Evolutionary conservation across 352 stramenopile genomes (phyloP).

Genomic region (Globisporangium nunn): DNA sequence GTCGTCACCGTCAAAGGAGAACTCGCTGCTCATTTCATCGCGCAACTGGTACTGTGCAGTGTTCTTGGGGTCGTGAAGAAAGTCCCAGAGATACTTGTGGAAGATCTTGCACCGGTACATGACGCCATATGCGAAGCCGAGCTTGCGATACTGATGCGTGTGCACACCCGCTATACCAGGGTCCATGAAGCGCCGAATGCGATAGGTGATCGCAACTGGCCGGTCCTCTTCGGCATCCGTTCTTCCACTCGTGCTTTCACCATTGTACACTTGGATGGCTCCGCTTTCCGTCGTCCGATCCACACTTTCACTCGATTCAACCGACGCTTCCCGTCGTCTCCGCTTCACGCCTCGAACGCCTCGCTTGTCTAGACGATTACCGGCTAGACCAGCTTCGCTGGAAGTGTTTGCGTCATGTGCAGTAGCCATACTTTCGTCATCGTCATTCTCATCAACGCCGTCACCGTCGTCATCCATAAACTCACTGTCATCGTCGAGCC

Average conservation of each 20-base stretch:
- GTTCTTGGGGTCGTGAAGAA: constrained; percentile 36
- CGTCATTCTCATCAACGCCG: not conserved
- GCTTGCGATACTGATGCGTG: constrained; percentile 60
- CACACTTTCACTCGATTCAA: not conserved
- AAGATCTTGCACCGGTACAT: constrained; percentile 81
- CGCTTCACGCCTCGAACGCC: not conserved
- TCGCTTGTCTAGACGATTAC: not conserved
- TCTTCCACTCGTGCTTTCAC: not conserved
- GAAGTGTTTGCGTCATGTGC: not conserved
- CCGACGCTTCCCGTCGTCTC: not conserved
- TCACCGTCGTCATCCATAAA: constrained; percentile 29
- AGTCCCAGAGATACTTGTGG: constrained; percentile 67
- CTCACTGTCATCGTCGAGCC: constrained; percentile 20
- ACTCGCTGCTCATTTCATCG: constrained; percentile 23
- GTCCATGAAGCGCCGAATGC: constrained; percentile 58
- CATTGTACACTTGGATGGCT: not conserved
- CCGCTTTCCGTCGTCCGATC: not conserved
- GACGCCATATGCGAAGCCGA: constrained; percentile 74
- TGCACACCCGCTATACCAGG: constrained; percentile 48
- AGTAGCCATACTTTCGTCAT: not conserved
- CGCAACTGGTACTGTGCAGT: constrained; percentile 21
- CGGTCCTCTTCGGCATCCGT: not conserved
- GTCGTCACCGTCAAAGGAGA: constrained; percentile 30
- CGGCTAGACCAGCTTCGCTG: not conserved
- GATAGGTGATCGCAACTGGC: constrained; percentile 52